phyloP scores from a whole-genome alignment of 2,329 filamentous ascomycete genomes.

The Scytalidium sp. region DNA sequence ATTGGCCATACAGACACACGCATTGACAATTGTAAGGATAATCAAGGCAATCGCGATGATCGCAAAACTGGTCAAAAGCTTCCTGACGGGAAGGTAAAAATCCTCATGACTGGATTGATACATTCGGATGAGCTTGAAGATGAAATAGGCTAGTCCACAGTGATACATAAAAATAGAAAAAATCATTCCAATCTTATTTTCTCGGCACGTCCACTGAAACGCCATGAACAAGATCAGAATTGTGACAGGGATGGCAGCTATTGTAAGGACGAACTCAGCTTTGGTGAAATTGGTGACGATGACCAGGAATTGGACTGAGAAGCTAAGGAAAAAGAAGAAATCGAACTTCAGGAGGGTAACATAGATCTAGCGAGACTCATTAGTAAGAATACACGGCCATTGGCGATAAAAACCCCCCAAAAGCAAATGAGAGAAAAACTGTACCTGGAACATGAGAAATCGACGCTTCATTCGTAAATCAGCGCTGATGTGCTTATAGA shows the following conservation, averaged over 20 bases:
- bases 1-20: constrained; percentile 83
- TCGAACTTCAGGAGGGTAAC: constrained; percentile 98
- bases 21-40: constrained; percentile 82
- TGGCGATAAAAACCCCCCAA: constrained; percentile 19
- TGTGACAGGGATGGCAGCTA: constrained; percentile 86
- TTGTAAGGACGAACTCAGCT: constrained; percentile 80
- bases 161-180: constrained; percentile 81
- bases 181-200: constrained; percentile 77
- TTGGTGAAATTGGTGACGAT: constrained; percentile 70
- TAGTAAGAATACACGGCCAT: constrained; percentile 2
- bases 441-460: constrained; percentile 95
- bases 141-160: constrained; percentile 87
- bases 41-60: constrained; percentile 89
- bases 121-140: constrained; percentile 98
- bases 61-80: constrained; percentile 88
- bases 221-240: constrained; percentile 84
- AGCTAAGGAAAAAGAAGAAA: constrained; percentile 99
- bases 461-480: constrained; percentile 96
- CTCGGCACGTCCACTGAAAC: constrained; percentile 79
- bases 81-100: constrained; percentile 75
- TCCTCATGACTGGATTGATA: constrained; percentile 61
- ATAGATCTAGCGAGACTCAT: constrained; percentile 69
- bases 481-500: constrained; percentile 98
- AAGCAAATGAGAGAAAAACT: too few species aligned
- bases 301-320: constrained; percentile 96